A percentile compares a stretch with the other conserved stretches of the same genome.
Conservation (phyloP, 352 stramenopile species). For the Phytophthora lateralis region DNA sequence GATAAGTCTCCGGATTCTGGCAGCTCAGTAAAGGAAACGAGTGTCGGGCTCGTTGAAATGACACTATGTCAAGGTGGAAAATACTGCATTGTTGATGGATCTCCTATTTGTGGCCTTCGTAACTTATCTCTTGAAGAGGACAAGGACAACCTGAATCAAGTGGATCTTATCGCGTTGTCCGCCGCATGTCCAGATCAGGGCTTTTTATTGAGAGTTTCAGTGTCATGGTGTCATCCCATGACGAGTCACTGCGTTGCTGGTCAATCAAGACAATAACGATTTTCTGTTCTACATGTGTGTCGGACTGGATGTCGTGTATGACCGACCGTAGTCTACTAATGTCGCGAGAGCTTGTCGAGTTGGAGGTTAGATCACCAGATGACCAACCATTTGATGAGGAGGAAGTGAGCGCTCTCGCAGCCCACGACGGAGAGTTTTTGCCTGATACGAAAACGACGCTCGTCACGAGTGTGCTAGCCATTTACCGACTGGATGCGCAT, state of each 20-base stretch:
- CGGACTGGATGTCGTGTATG: not conserved
- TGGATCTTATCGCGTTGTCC: not conserved
- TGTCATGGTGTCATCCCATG: not conserved
- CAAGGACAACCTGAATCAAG: not conserved
- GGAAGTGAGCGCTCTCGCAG: not conserved
- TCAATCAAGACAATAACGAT: not conserved
- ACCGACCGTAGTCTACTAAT: not conserved
- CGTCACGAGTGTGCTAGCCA: not conserved
- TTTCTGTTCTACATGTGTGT: not conserved
- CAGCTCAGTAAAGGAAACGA: not conserved
- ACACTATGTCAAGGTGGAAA: not conserved
- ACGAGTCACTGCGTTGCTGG: not conserved
- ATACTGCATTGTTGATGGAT: not conserved
- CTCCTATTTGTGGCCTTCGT: not conserved
- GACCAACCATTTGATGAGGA: not conserved
- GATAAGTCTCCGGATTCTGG: not conserved
- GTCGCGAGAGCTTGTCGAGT: not conserved
- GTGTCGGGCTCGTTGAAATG: not conserved
- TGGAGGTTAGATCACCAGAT: not conserved
- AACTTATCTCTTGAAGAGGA: not conserved
- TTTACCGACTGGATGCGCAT: not conserved
- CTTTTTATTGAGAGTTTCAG: not conserved
- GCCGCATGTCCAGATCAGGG: not conserved
- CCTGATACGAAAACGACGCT: conserved; percentile 9
- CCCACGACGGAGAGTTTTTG: conserved; percentile 1